Percentiles rank a stretch among this genome's conserved stretches.
Conservation (phyloP, 495 filamentous ascomycete genomes). For the Symbiotaphrina buchneri region DNA sequence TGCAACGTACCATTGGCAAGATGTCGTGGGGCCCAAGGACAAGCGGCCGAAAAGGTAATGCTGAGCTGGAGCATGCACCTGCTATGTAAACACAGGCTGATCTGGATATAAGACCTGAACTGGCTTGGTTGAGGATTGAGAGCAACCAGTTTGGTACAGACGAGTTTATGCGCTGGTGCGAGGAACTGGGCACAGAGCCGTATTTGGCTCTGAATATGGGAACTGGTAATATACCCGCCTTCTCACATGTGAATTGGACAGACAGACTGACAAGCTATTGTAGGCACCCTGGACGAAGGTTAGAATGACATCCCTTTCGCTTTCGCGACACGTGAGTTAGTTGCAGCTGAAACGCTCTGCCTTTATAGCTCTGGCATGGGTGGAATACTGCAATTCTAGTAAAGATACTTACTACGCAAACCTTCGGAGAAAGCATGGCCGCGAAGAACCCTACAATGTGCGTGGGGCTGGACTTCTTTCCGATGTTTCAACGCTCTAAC, state of each 20-base stretch:
- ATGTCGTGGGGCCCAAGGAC: constrained; percentile 51
- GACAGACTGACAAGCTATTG: no score
- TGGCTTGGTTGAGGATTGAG: constrained; percentile 56
- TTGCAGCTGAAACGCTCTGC: not conserved
- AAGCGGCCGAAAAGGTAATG: constrained; percentile 33
- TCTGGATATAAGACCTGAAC: no score
- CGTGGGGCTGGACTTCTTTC: constrained; percentile 2
- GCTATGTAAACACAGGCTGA: constrained; percentile 12
- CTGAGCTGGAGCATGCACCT: no score
- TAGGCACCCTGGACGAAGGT: no score
- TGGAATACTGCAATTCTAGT: constrained; percentile 61
- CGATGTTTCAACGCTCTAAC: constrained; percentile 4
- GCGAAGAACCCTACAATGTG: constrained; percentile 47
- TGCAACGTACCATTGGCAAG: constrained; percentile 66
- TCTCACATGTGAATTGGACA: no score
- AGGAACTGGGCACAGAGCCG: constrained; percentile 42
- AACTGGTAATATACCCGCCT: constrained; percentile 53
- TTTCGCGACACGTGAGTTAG: constrained; percentile 22
- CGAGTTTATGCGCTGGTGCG: constrained; percentile 65
- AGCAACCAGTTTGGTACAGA: constrained; percentile 62
- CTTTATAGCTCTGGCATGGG: constrained; percentile 39
- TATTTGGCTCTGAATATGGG: constrained; percentile 60
- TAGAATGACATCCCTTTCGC: no score
- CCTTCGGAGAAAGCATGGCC: constrained; percentile 46
- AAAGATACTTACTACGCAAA: constrained; percentile 61